phyloP scores from a whole-genome alignment of 2,329 filamentous ascomycete species.

The Ophiobolus disseminans region DNA sequence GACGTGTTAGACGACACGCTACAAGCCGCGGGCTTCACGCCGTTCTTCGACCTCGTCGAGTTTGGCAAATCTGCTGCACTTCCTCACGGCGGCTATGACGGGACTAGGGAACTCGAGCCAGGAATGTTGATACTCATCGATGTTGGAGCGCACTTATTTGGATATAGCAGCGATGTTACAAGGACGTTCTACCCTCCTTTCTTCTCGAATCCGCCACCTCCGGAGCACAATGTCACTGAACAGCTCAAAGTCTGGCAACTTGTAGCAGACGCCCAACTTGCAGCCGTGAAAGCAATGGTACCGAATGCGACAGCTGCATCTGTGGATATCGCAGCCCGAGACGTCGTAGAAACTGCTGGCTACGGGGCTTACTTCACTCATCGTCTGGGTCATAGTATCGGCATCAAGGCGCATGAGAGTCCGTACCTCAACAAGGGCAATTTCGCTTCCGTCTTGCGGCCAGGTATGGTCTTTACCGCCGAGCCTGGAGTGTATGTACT shows the following conservation, averaged over 20 bases:
- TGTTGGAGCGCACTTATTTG: conserved; percentile 66
- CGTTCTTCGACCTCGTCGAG: conserved; percentile 70
- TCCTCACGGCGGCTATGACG: conserved; percentile 62
- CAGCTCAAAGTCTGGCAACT: conserved; percentile 66
- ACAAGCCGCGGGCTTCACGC: conserved; percentile 60
- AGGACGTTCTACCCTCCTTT: conserved; percentile 63
- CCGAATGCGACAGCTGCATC: conserved; percentile 63
- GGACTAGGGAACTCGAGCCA: conserved; percentile 57
- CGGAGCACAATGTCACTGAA: conserved; percentile 45
- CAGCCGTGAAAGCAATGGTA: conserved; percentile 59
- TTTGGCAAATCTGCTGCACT: conserved; percentile 65
- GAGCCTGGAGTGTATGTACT: conserved; percentile 70
- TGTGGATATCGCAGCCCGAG: conserved; percentile 67
- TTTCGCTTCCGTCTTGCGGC: conserved; percentile 52
- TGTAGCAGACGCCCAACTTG: conserved; percentile 68
- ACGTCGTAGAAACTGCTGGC: conserved; percentile 64
- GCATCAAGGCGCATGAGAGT: conserved; percentile 71
- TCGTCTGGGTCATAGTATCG: conserved; percentile 68
- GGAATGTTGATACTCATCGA: conserved; percentile 69
- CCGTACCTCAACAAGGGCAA: conserved; percentile 71
- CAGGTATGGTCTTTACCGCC: conserved; percentile 69
- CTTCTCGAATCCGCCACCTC: conserved; percentile 20
- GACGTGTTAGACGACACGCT: conserved; percentile 63
- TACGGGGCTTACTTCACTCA: conserved; percentile 68
- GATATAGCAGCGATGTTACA: conserved; percentile 70